Evolutionary conservation across 1,284 basidiomycete genomes (phyloP), one percentile per base, ranked within the genome.

Genomic region (Lignosus rhinocerotis): DNA sequence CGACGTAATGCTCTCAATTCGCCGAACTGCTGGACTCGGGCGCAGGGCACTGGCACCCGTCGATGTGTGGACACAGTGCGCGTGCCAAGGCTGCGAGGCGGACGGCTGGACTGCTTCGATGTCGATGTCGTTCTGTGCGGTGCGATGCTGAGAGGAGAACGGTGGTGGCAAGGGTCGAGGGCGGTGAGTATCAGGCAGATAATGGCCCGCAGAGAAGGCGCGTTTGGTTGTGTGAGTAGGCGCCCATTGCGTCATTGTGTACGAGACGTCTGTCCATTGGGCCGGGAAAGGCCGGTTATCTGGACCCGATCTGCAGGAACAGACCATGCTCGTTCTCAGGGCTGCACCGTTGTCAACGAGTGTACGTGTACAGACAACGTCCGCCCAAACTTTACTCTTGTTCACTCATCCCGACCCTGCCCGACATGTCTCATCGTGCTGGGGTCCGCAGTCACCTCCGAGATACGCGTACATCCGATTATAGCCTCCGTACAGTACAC

Each of bases 221-320:
- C n/a, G n/a, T 25, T 25, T 25, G 25, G 25, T 2, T 25, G 25
- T 25, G 25, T 25, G 25, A 25, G 25, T 25, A 25, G 25, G 25
- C 25, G 25, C 25, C 25, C 25, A 25, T 39, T 39, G 36, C 36
- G 50, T 51, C 38, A 41, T 30, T 51, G 50, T 17, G 36, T 39
- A 51, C 48, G 19, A 48, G 34, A 42, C 50, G 50, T 51, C 50
- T 51, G 50, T 43, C 50, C 31, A 19, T 9, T 33, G 30, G 21
- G 19, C 36, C 49, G 49, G 49, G 36, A 30, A 31, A 16, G 3
- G 14, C 36, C 21, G 49, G 12, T 3, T 30, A 32, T 33, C 34
- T n/a, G 32, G 19, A 6, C 48, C 21, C 11, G 43, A 25, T 19
- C 43, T 45, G n/a, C 19, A 43, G 41, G 41, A 43, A 17, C n/a